Evolutionary conservation across 2,329 filamentous ascomycete genomes (phyloP).

Genomic region (Tolypocladium guangdongense): DNA sequence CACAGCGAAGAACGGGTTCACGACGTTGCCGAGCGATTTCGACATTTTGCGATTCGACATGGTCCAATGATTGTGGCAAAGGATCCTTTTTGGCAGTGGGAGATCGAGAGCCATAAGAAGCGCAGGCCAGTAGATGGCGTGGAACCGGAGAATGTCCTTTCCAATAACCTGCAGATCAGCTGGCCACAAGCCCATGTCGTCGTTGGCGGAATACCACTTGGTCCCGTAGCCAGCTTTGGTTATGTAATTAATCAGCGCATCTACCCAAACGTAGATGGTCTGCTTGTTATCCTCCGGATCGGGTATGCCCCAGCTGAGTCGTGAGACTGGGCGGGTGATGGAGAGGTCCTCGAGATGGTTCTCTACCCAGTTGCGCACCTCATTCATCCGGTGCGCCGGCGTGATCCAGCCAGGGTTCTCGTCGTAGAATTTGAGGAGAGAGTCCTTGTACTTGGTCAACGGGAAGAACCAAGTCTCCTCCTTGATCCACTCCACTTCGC

Average conservation of each 20-base stretch:
- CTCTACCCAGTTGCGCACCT: conserved; percentile 66
- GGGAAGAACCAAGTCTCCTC: conserved; percentile 94
- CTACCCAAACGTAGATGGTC: conserved; percentile 97
- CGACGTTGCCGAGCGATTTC: conserved; percentile 88
- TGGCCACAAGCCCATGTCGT: conserved; percentile 64
- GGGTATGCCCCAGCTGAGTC: conserved; percentile 77
- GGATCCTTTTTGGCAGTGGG: conserved; percentile 64
- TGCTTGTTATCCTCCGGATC: conserved; percentile 77
- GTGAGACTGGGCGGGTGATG: conserved; percentile 68
- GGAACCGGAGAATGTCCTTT: conserved; percentile 94
- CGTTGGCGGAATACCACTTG: conserved; percentile 52
- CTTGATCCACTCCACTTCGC: conserved; percentile 87
- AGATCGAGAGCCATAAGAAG: conserved; percentile 82
- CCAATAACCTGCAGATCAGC: conserved; percentile 87
- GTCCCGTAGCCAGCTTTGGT: conserved; percentile 68
- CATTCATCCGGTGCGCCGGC: conserved; percentile 61
- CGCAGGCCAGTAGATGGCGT: conserved; percentile 96
- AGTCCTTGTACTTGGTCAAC: conserved; percentile 71
- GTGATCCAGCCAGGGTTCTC: conserved; percentile 69
- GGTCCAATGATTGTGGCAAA: conserved; percentile 94
- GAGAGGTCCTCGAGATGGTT: conserved; percentile 78
- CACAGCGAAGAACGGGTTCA: conserved; percentile 86
- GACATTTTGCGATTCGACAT: conserved; percentile 91
- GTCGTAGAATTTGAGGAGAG: conserved; percentile 67
- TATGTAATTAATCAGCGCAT: conserved; percentile 88